A percentile compares a stretch with the other conserved stretches of the same genome.
phyloP scores from a whole-genome alignment of 2,329 filamentous ascomycete species.

The Pseudonectria foliicola region DNA sequence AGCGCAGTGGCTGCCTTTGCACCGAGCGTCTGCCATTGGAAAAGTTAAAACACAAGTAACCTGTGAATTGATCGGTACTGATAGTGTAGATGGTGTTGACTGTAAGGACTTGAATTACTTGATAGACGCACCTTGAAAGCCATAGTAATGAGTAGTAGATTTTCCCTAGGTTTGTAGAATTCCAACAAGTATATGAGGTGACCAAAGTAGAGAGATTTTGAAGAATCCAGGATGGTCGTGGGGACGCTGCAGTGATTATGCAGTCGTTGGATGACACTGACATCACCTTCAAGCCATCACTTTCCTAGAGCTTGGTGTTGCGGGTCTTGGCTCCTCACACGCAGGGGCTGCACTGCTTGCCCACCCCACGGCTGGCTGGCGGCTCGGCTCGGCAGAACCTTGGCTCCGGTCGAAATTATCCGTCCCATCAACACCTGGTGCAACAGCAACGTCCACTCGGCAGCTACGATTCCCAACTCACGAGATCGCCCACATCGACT shows the following conservation, averaged over 20 bases:
- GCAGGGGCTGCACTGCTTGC: neutral
- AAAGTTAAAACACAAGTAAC: conserved; percentile 6
- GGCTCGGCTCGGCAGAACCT: conserved; percentile 32
- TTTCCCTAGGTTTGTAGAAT: neutral
- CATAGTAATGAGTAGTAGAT: conserved; percentile 16
- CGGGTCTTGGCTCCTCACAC: conserved; percentile 7
- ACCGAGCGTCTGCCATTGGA: conserved; percentile 62
- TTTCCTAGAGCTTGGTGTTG: conserved; percentile 6
- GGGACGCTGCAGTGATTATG: neutral
- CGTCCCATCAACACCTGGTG: conserved; percentile 10
- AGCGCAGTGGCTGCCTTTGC: conserved; percentile 83
- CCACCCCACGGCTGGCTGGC: conserved; percentile 14
- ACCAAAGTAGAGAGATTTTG: too few species aligned
- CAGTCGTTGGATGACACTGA: conserved; percentile 5
- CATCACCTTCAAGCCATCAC: conserved; percentile 10
- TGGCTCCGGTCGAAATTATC: conserved; percentile 27
- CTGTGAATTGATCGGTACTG: neutral
- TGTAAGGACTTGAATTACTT: too few species aligned
- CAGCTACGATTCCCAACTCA: conserved; percentile 10
- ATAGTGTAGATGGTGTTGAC: too few species aligned
- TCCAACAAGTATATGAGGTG: conserved; percentile 2
- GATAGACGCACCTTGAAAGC: conserved; percentile 23
- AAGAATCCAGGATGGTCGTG: too few species aligned
- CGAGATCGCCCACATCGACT: conserved; percentile 5
- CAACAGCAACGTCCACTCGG: conserved; percentile 1